Evolutionary conservation across 192 early-diverging fungal genomes (phyloP), one percentile per base, ranked within the genome.

Genomic region (Podila minutissima): DNA sequence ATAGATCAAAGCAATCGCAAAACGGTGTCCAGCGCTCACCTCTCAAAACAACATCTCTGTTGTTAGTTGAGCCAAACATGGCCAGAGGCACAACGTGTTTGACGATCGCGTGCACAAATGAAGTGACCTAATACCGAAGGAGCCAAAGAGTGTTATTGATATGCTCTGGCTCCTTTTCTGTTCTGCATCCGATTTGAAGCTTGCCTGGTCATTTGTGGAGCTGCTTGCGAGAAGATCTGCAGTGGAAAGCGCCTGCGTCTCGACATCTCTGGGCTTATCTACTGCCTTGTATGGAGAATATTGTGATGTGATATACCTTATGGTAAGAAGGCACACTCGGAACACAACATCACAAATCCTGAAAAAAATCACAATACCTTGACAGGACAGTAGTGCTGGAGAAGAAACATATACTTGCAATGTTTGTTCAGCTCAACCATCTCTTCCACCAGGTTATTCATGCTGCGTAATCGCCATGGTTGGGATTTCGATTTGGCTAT

Each of bases 41-140:
- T 84, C 88, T 74, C 57, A 91, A 46, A 74, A 89, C 62, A 19
- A 85, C 61, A 53, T 82, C 48, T 69, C 82, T 79, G 72, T 95
- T 95, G 15, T 87, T 78, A 17, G 60, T 67, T 37, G 84, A 86
- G 12, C 94, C 94, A 60, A 89, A 91, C 49, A 94, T 81, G 0
- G 72, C 84, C 29, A 82, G 78, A 2, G 94, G 94, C 62, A 95
- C 82, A 8, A 93, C 85, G 7, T 83, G 72, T 32, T 86, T 81
- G 1, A 90, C 71, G 29, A 86, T 85, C 5, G 69, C 63, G 55
- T 86, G 84, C 17, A 89, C 62, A 66, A 87, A 91, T 50, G 78
- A 61, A 13, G 72, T 86, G 11, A 92, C 90, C 59, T 84, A 37
- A 31, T 62, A 53, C 62, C 46, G 20, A 57, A 33, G 46, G 67